Evolutionary conservation across 176 grass and related monocot species (phyloP).

Genomic region (Avena sativa): DNA sequence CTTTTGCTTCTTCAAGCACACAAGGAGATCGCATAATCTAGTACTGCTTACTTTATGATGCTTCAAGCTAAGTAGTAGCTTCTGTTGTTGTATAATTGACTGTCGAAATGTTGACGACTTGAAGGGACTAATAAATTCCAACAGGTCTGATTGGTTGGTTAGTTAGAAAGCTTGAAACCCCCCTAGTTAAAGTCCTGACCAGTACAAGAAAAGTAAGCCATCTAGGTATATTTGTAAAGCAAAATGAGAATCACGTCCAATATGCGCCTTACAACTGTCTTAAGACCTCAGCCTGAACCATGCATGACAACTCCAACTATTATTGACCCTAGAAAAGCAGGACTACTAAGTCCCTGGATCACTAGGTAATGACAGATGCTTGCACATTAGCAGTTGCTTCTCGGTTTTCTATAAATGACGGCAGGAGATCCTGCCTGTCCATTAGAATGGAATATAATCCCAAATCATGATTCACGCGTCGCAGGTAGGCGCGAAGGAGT

Average conservation of each 20-base stretch:
- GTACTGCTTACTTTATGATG: constrained; percentile 41
- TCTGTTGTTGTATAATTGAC: constrained; percentile 52
- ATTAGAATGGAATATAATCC: not conserved
- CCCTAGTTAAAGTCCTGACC: constrained; percentile 27
- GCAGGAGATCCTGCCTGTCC: not conserved
- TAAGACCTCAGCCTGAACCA: constrained; percentile 33
- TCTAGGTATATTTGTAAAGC: constrained; percentile 37
- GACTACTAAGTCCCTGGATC: constrained; percentile 36
- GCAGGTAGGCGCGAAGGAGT: not conserved
- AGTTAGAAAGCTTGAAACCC: constrained; percentile 36
- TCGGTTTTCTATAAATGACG: not conserved
- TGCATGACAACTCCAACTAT: constrained; percentile 26
- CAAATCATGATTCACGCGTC: constrained; percentile 9
- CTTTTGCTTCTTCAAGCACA: constrained; percentile 37
- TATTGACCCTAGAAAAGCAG: constrained; percentile 29
- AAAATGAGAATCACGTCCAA: constrained; percentile 38
- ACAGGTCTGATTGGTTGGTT: constrained; percentile 36
- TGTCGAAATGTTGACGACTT: constrained; percentile 13
- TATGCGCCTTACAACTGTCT: constrained; percentile 45
- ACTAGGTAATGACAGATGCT: constrained; percentile 43
- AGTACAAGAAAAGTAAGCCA: constrained; percentile 34
- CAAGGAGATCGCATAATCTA: constrained; percentile 6
- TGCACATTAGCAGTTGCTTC: constrained; percentile 34
- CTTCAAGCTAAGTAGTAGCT: constrained; percentile 51
- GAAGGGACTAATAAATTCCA: constrained; percentile 44